These are phyloP conservation scores for Yarrowia deformans DNA, from an alignment of 805 yeast genomes.

Conservation along the genomic window DNA sequence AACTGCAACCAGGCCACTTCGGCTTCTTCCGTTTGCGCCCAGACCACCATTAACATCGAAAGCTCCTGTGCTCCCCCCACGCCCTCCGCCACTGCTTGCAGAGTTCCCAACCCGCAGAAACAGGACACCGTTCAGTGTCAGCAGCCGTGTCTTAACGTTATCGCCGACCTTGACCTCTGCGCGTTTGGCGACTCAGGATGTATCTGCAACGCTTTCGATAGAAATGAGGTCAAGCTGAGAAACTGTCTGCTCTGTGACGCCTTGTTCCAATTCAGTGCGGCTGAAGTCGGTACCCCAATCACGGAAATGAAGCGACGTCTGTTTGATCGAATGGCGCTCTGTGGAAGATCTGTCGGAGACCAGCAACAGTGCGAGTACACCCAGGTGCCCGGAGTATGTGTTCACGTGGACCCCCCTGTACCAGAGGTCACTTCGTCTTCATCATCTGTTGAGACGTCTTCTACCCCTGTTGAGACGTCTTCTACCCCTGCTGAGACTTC, in stretches of 20 bases:
- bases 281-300: neutral
- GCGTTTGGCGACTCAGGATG: neutral
- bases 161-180: slow-evolving; percentile 1
- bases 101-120: slow-evolving; percentile 5
- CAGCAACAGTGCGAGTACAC: slow-evolving; percentile 5
- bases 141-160: slow-evolving; percentile 1
- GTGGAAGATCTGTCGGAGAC: neutral
- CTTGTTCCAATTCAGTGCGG: neutral
- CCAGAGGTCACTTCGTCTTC: neutral
- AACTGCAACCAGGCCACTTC: neutral
- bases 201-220: neutral
- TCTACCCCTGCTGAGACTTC: too few relatives aligned
- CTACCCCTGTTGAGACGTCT: too few relatives aligned
- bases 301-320: slow-evolving; percentile 16
- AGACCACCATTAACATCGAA: slow-evolving; percentile 10
- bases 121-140: neutral
- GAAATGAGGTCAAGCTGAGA: neutral
- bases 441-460: too few relatives aligned
- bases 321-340: neutral
- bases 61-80: slow-evolving; percentile 16
- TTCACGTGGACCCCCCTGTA: neutral
- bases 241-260: slow-evolving; percentile 14
- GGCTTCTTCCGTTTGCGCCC: neutral
- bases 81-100: neutral
- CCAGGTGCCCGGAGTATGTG: slow-evolving; percentile 4